Evolutionary conservation across 164 flowering plant species (phyloP), one percentile per base, ranked within the genome.

Genomic region (Aristolochia californica): DNA sequence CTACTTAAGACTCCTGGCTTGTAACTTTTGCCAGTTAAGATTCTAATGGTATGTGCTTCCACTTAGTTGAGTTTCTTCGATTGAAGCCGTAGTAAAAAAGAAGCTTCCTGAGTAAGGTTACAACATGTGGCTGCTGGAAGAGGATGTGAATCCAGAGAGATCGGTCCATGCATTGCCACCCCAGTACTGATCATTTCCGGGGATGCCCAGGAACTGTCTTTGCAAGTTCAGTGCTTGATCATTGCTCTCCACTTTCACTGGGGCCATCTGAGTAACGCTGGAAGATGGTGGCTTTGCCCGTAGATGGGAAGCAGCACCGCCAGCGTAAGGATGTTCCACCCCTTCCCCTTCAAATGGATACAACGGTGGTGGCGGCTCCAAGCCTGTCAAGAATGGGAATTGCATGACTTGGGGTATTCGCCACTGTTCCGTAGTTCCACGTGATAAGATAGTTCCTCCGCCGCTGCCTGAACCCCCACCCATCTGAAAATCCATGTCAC

Each of bases 231-330:
- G 13, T 48, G 73, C 78, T 53, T 61, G 63, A 64, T 68, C 75
- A 0, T 72, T 34, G 40, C 40, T 82, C 52, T 85, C 93, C 80
- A 75, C 74, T 62, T 85, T 85, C 65, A 85, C 80, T 25, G 87
- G 62, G 13, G 78, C 67, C 48, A 58, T 1, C 60, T 74, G 76
- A 50, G 43, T 48, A 21, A 60, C 55, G 51, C 58, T 54, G 4
- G 74, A 56, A 52, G 61, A 27, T 8, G 75, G 16, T 20, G 64
- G 30, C 60, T 58, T 72, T 1, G 65, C 21, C 48, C 63, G 60
- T 48, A 56, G 58, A 65, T 68, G 75, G 21, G 52, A n/a, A n/a
- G n/a, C n/a, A n/a, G n/a, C 61, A 0, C 27, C 50, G 43, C n/a
- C n/a, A n/a, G n/a, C n/a, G n/a, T 26, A 58, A 38, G 58, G 27